Evolutionary conservation across 2,329 filamentous ascomycete species (phyloP).

Genomic region (Fusarium pseudoanthophilum): DNA sequence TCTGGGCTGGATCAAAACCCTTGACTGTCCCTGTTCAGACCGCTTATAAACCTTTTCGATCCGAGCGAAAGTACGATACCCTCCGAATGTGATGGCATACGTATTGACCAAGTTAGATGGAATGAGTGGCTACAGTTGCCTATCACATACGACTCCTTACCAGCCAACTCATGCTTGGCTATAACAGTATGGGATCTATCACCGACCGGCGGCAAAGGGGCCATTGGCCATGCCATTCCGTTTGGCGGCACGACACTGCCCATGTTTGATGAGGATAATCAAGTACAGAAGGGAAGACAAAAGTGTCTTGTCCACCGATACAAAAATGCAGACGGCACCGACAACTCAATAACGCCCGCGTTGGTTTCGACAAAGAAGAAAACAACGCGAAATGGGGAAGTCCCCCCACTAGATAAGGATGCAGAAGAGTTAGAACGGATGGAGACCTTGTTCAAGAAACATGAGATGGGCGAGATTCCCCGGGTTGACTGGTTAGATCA

Average conservation of each 20-base stretch:
- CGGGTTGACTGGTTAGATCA: conserved; percentile 96
- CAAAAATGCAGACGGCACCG: conserved; percentile 85
- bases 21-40: conserved; percentile 93
- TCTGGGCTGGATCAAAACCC: conserved; percentile 96
- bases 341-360: conserved; percentile 79
- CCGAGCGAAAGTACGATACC: conserved; percentile 66
- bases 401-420: conserved; percentile 72
- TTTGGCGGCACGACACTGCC: conserved; percentile 94
- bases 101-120: conserved; percentile 67
- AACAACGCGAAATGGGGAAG: conserved; percentile 60
- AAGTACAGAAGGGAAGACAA: conserved; percentile 89
- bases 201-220: conserved; percentile 76
- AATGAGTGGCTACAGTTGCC: conserved; percentile 96
- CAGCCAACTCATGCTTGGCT: conserved; percentile 83
- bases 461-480: conserved; percentile 96
- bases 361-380: conserved; percentile 68
- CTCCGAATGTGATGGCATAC: neutral
- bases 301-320: conserved; percentile 89
- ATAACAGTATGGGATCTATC: conserved; percentile 97
- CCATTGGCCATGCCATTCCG: conserved; percentile 81
- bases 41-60: conserved; percentile 89
- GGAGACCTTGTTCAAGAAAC: conserved; percentile 92
- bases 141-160: conserved; percentile 83
- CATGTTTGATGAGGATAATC: conserved; percentile 93
- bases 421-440: conserved; percentile 88